Conservation (phyloP, 495 filamentous ascomycete genomes). For the Thermochaetoides thermophila region DNA sequence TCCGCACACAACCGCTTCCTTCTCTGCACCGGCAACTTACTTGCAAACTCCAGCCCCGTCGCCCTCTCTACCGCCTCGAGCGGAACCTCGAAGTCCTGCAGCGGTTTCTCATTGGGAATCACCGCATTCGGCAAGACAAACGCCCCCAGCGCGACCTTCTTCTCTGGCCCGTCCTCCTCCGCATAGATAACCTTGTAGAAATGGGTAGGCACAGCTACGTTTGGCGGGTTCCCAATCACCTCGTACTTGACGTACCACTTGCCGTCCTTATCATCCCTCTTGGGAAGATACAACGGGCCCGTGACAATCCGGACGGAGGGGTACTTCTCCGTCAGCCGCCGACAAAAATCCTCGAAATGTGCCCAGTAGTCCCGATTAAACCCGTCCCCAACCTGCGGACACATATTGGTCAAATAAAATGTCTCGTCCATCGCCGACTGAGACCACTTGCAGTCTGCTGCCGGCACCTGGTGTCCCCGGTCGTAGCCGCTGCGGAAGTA, state of each 20-base stretch:
- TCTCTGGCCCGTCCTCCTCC: slow-evolving; percentile 43
- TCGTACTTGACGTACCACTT: slow-evolving; percentile 95
- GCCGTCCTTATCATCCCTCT: slow-evolving; percentile 57
- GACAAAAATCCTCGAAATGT: slow-evolving; percentile 94
- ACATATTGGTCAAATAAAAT: slow-evolving; percentile 90
- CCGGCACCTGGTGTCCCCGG: slow-evolving; percentile 93
- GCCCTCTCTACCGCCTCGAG: slow-evolving; percentile 84
- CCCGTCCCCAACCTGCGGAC: slow-evolving; percentile 89
- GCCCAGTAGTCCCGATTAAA: slow-evolving; percentile 99
- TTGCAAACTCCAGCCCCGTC: slow-evolving; percentile 79
- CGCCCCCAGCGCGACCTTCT: slow-evolving; percentile 72
- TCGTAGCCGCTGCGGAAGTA: slow-evolving; percentile 94
- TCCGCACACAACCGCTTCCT: slow-evolving; percentile 76
- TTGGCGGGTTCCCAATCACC: slow-evolving; percentile 89
- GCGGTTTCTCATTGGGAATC: slow-evolving; percentile 73
- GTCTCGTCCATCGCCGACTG: slow-evolving; percentile 90
- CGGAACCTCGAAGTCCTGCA: slow-evolving; percentile 87
- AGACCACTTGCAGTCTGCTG: slow-evolving; percentile 90
- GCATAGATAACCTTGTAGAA: slow-evolving; percentile 98
- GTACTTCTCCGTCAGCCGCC: slow-evolving; percentile 61
- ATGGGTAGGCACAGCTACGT: slow-evolving; percentile 90
- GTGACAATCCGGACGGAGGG: slow-evolving; percentile 84
- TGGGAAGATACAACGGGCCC: slow-evolving; percentile 82
- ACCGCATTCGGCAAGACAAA: slow-evolving; percentile 89
- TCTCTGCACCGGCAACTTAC: slow-evolving; percentile 54